Evolutionary conservation across 495 filamentous ascomycete species (phyloP).

Genomic region (Talaromyces liani): DNA sequence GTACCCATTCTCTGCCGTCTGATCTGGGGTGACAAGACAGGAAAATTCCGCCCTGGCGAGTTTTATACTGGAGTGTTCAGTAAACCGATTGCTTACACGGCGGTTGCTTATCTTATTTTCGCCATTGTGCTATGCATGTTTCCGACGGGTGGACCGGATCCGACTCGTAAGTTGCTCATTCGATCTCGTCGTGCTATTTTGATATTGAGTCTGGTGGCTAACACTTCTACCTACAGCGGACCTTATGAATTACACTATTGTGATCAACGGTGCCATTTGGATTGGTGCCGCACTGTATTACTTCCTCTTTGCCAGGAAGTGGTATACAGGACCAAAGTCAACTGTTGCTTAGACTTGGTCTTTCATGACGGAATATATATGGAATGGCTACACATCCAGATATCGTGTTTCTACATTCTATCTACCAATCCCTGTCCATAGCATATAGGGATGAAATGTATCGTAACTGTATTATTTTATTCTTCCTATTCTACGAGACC

Average conservation of each 20-base stretch:
- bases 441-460: not conserved
- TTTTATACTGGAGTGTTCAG: conserved; percentile 52
- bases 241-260: conserved; percentile 61
- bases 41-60: conserved; percentile 54
- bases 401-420: not conserved
- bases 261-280: conserved; percentile 60
- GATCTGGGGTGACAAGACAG: conserved; percentile 45
- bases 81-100: conserved; percentile 44
- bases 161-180: conserved; percentile 29
- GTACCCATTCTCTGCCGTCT: conserved; percentile 55
- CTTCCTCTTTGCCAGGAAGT: conserved; percentile 56
- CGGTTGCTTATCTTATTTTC: conserved; percentile 48
- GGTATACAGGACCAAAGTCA: conserved; percentile 69
- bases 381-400: not conserved
- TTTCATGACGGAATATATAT: not conserved
- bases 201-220: conserved; percentile 2
- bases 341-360: conserved; percentile 35
- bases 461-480: not conserved
- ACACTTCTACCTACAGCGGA: conserved; percentile 22
- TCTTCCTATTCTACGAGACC: too few species aligned
- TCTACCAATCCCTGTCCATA: not conserved
- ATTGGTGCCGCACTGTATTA: conserved; percentile 54
- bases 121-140: conserved; percentile 54
- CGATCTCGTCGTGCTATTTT: too few species aligned
- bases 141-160: conserved; percentile 48